Conservation (phyloP, 2,329 filamentous ascomycete genomes). For the Fusarium nisikadoi region DNA sequence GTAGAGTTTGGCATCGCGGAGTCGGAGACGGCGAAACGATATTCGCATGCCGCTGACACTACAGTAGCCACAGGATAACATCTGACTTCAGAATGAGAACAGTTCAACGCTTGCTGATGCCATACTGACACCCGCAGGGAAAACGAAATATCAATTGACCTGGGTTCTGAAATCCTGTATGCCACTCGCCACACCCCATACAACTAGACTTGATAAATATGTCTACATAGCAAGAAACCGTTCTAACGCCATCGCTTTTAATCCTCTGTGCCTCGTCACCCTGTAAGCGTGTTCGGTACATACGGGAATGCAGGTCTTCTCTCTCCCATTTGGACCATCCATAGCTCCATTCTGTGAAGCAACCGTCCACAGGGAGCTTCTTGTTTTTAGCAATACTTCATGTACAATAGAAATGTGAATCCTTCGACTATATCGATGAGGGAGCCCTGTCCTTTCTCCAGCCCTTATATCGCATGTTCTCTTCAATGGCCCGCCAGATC, state of each 20-base stretch:
- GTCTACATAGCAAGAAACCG: slow-evolving; percentile 39
- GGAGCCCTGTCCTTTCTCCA: slow-evolving; percentile 81
- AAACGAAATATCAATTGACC: slow-evolving; percentile 27
- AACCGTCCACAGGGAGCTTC: not conserved
- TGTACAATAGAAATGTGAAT: not conserved
- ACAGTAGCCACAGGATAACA: not conserved
- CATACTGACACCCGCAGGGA: not conserved
- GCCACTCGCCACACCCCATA: slow-evolving; percentile 7
- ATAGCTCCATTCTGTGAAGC: slow-evolving; percentile 9
- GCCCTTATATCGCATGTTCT: slow-evolving; percentile 84
- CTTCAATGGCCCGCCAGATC: slow-evolving; percentile 91
- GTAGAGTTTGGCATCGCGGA: not conserved
- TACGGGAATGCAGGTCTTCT: slow-evolving; percentile 13
- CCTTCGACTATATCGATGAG: slow-evolving; percentile 55
- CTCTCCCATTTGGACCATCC: slow-evolving; percentile 1
- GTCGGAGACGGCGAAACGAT: not conserved
- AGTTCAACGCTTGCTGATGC: not conserved
- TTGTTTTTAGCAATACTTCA: slow-evolving; percentile 1
- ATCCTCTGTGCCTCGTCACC: slow-evolving; percentile 28
- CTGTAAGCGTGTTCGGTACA: slow-evolving; percentile 28
- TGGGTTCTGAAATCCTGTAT: slow-evolving; percentile 14
- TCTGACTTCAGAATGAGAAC: not conserved
- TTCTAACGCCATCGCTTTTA: slow-evolving; percentile 48
- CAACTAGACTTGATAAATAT: slow-evolving; percentile 19
- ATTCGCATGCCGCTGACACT: not conserved